Evolutionary conservation across 2,329 filamentous ascomycete species (phyloP), one percentile per base, ranked within the genome.

Genomic region (Chalaropsis thielavioides): DNA sequence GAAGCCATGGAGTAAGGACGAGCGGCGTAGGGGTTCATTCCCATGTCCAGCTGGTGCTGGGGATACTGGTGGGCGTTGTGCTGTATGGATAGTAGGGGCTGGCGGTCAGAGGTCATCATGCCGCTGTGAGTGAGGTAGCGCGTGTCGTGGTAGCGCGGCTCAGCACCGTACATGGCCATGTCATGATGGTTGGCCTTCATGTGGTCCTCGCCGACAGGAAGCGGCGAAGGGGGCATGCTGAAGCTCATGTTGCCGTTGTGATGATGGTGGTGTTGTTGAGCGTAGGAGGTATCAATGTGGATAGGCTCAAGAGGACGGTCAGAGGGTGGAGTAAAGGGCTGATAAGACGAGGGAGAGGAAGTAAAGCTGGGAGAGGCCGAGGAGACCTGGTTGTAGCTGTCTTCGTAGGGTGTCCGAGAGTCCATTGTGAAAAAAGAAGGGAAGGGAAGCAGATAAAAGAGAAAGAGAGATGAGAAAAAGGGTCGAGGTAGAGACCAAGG

Each of bases 251-350:
- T 60, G 40, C 43, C 27, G 41, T 54, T 51, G 41, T 59, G 41
- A n/a, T 61, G 62, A 17, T 24, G 17, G 19, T 56, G 62, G 22
- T 24, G 17, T 35, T 56, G 49, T 15, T 49, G 35, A 40, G 40
- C 46, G 59, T 62, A 64, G 7, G 59, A 54, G 35, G 62, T 64
- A n/a, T 65, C 59, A 49, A 59, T 61, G 41, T 61, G 63, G 8
- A 65, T 67, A 62, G 64, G 49, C 40, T 67, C 58, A 27, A 62
- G 62, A 15, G 58, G n/a, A 35, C 76, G 74, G 70, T 76, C 73
- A 65, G 78, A 78, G 38, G 72, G 74, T 56, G 77, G 77, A 49
- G 77, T 79, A 67, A 75, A 78, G 31, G 76, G 73, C 49, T 76
- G 76, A 72, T 76, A 78, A 62, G 71, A 69, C 40, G 75, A 76